Evolutionary conservation across 2,329 filamentous ascomycete species (phyloP).

Genomic region (Apiospora sp.): DNA sequence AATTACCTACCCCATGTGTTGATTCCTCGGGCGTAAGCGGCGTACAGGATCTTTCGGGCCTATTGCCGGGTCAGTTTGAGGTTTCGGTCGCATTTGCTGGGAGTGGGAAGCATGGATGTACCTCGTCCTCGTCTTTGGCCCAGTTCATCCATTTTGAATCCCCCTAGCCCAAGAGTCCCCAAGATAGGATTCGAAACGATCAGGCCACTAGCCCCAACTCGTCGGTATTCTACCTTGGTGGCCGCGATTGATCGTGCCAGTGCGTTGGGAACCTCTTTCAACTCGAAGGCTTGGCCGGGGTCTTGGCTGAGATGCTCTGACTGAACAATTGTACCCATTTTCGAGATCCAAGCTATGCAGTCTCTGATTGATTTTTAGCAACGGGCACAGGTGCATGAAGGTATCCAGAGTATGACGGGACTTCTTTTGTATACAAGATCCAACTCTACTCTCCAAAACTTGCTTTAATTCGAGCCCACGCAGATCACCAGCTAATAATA

Average conservation of each 20-base stretch:
- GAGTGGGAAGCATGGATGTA: neutral
- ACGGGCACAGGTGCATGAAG: too few relatives aligned
- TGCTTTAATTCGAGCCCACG: too few relatives aligned
- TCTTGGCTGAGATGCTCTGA: neutral
- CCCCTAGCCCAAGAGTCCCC: conserved; percentile 2
- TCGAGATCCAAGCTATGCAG: too few relatives aligned
- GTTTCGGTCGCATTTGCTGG: neutral
- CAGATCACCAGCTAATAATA: too few relatives aligned
- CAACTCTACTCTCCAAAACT: too few relatives aligned
- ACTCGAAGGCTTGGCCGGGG: neutral
- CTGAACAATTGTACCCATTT: too few relatives aligned
- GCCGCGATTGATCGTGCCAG: neutral
- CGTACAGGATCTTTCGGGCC: neutral
- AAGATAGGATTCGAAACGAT: conserved; percentile 1
- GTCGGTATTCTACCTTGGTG: conserved; percentile 8
- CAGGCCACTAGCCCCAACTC: neutral
- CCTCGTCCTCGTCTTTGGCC: conserved; percentile 9
- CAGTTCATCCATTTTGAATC: conserved; percentile 11
- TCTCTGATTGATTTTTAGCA: too few relatives aligned
- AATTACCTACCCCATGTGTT: conserved; percentile 1
- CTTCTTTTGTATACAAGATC: too few relatives aligned
- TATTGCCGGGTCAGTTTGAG: neutral
- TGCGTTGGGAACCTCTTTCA: neutral
- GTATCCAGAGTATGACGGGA: too few relatives aligned
- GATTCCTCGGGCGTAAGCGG: conserved; percentile 7